A percentile compares a stretch with the other conserved stretches of the same genome.
Conservation (phyloP, 2,329 filamentous ascomycete species). For the Fusarium miscanthi region DNA sequence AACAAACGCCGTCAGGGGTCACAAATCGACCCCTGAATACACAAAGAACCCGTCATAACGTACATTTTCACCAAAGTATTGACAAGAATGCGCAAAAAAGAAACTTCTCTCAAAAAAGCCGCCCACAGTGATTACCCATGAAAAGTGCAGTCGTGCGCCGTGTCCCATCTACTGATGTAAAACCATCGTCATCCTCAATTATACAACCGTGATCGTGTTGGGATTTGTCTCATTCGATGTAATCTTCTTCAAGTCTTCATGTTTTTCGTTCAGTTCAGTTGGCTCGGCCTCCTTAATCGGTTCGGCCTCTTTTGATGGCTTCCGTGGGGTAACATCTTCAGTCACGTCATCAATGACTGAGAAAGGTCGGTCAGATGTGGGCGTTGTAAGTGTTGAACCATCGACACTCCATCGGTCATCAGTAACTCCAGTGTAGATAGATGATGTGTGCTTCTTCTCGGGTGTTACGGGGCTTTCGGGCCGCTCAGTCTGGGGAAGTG, state of each 20-base stretch:
- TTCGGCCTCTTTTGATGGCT: slow-evolving; percentile 41
- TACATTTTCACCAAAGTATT: slow-evolving; percentile 44
- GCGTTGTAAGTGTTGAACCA: slow-evolving; percentile 52
- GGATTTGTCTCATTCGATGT: slow-evolving; percentile 42
- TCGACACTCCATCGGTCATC: slow-evolving; percentile 54
- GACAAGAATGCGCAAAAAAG: slow-evolving; percentile 41
- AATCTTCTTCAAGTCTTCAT: slow-evolving; percentile 38
- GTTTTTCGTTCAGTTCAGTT: slow-evolving; percentile 39
- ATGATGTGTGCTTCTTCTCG: slow-evolving; percentile 52
- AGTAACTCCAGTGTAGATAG: slow-evolving; percentile 52
- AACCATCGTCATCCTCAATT: slow-evolving; percentile 38
- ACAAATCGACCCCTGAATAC: slow-evolving; percentile 13
- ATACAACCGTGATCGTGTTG: slow-evolving; percentile 44
- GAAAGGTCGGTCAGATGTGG: slow-evolving; percentile 52
- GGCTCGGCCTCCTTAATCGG: slow-evolving; percentile 35
- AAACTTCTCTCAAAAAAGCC: slow-evolving; percentile 37
- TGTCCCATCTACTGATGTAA: slow-evolving; percentile 38
- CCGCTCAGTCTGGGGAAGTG: slow-evolving; percentile 35
- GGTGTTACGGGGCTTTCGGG: slow-evolving; percentile 46
- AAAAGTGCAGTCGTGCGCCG: slow-evolving; percentile 38
- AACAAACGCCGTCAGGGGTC: slow-evolving; percentile 37
- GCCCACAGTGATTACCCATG: slow-evolving; percentile 27
- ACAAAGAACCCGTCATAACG: slow-evolving; percentile 38
- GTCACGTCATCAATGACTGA: slow-evolving; percentile 48
- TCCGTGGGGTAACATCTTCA: slow-evolving; percentile 49